Percentiles rank a stretch among this genome's conserved stretches.
These are phyloP conservation scores for Plasmodium malariae DNA, from an alignment of 169 alveolate genomes.

Conservation along the genomic window DNA sequence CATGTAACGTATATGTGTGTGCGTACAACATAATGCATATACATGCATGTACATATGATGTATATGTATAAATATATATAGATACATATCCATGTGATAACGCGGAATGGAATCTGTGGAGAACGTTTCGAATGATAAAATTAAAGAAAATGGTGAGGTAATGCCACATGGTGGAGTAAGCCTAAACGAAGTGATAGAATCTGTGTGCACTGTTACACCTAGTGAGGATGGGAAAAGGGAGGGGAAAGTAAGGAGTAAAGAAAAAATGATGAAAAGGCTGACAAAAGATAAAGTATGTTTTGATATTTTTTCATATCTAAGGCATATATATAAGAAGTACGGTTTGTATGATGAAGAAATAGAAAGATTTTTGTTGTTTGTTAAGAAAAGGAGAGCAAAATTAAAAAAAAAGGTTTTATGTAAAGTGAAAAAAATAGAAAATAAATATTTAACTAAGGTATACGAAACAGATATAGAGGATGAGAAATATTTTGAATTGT, in stretches of 20 bases:
- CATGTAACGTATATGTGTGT: no score
- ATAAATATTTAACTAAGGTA: conserved; percentile 21
- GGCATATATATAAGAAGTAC: conserved; percentile 26
- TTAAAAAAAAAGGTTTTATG: conserved; percentile 17
- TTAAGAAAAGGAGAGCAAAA: conserved; percentile 43
- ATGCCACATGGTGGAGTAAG: background rate
- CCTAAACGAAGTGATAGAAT: background rate
- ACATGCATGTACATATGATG: no score
- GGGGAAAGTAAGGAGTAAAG: background rate
- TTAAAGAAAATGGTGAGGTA: background rate
- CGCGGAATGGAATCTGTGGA: no score
- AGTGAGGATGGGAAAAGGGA: background rate
- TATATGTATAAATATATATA: no score
- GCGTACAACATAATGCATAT: no score
- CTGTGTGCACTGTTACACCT: background rate
- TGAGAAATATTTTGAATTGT: conserved; percentile 40
- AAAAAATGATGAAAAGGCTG: background rate
- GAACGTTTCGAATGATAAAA: background rate
- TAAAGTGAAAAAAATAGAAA: conserved; percentile 50
- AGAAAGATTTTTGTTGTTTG: conserved; percentile 11
- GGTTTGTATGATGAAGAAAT: conserved; percentile 47
- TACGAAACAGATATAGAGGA: conserved; percentile 36
- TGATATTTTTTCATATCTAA: conserved; percentile 48
- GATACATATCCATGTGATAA: no score
- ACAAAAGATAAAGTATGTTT: conserved; percentile 16